Conservation (phyloP, 352 stramenopile species). For the Peronosclerospora sorghi region DNA sequence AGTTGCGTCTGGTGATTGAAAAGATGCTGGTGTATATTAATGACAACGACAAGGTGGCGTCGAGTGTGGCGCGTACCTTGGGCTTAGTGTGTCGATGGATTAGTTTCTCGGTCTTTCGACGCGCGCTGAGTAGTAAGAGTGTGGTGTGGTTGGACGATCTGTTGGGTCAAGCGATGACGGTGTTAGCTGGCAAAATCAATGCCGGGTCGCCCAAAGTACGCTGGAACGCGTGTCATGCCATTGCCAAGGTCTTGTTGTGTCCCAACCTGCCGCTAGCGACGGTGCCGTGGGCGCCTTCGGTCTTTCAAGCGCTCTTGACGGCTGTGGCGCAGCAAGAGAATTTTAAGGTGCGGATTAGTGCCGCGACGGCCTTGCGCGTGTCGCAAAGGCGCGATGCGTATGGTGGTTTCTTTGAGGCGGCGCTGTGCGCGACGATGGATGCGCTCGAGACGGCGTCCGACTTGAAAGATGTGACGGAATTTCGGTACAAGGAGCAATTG, state of each 20-base stretch:
- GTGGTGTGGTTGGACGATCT: conserved; percentile 34
- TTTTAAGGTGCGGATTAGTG: conserved; percentile 84
- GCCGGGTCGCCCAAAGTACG: conserved; percentile 73
- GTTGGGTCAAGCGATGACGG: conserved; percentile 53
- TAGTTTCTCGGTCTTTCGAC: conserved; percentile 51
- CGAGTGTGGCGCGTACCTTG: conserved; percentile 68
- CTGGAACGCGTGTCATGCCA: conserved; percentile 82
- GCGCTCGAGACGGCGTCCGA: conserved; percentile 77
- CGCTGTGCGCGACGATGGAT: conserved; percentile 54
- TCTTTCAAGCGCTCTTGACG: conserved; percentile 68
- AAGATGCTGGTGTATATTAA: conserved; percentile 79
- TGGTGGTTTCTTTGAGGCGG: conserved; percentile 56
- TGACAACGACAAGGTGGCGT: conserved; percentile 85
- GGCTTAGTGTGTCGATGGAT: conserved; percentile 75
- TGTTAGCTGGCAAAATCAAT: conserved; percentile 66
- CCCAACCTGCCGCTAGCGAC: conserved; percentile 64
- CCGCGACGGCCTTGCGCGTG: conserved; percentile 62
- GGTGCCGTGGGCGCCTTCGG: conserved; percentile 57
- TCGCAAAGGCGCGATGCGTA: conserved; percentile 57
- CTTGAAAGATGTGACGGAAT: conserved; percentile 81
- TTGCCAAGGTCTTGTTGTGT: conserved; percentile 79
- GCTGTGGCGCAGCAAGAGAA: conserved; percentile 81
- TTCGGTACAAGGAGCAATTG: conserved; percentile 85
- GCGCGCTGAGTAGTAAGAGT: conserved; percentile 23
- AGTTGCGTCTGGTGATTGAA: conserved; percentile 59